Evolutionary conservation across 2,329 filamentous ascomycete genomes (phyloP), one percentile per base, ranked within the genome.

Genomic region (Tolypocladium inflatum): DNA sequence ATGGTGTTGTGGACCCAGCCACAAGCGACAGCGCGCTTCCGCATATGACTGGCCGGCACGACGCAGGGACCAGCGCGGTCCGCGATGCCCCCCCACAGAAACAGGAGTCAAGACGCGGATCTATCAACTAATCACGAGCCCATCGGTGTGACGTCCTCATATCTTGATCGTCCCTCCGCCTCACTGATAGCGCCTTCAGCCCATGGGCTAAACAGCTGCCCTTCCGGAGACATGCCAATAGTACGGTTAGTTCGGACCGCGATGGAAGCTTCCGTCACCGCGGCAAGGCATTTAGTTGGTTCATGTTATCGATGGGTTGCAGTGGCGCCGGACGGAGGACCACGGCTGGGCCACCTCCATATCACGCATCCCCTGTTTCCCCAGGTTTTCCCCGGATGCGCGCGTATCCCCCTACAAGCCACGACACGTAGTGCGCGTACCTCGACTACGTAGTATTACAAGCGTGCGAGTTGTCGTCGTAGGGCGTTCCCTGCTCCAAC

Each of bases 1-100:
- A n/a, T 35, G 48, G 48, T 51, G 26, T 51, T 19, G 48, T 51
- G 48, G 48, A 26, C 26, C 48, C 19, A 33, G 17, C 48, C 26
- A 9, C 26, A 8, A 13, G 21, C 39, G 35, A 42, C 37, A 54
- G 53, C 53, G 53, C 53, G 53, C 38, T 54, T 33, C 53, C 38
- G 53, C 21, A 9, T 54, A 9, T 54, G 53, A 54, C 37, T 54
- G 53, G 53, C 39, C 30, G 21, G 23, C 26, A 41, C 2, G 51
- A 37, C 51, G 53, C 53, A 42, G 53, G 53, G 53, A 30, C 53
- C 53, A 54, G 53, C 53, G 53, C 53, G 53, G 53, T 30, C 53
- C 53, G 53, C 35, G 38, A 42, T 42, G 35, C 37, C 26, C 33
- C 45, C 26, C 48, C 48, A 51, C 48, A 51, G 17, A n/a, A 33